Evolutionary conservation across 345 rosid genomes (phyloP).

Genomic region (Gossypium sturtianum): DNA sequence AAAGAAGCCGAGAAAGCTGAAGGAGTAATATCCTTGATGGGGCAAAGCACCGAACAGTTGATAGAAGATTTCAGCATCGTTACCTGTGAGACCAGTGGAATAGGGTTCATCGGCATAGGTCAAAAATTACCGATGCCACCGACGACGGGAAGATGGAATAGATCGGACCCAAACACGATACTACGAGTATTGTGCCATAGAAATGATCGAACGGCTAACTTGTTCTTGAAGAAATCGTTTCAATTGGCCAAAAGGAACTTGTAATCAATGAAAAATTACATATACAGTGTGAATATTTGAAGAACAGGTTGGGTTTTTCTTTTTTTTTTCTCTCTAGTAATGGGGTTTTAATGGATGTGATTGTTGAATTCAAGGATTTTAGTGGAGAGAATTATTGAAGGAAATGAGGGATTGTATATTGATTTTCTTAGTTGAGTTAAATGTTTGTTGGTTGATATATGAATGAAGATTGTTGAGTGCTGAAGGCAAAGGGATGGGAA

Average conservation of each 20-base stretch:
- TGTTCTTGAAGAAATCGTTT: constrained; percentile 63
- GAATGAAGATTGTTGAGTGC: too few relatives aligned
- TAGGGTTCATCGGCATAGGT: constrained; percentile 36
- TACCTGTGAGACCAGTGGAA: constrained; percentile 50
- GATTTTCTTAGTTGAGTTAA: too few relatives aligned
- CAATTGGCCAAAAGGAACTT: constrained; percentile 61
- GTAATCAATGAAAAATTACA: background rate
- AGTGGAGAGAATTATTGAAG: background rate
- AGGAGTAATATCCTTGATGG: constrained; percentile 67
- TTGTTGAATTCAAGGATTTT: background rate
- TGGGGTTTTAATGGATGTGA: background rate
- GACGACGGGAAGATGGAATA: constrained; percentile 66
- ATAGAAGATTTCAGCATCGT: constrained; percentile 74
- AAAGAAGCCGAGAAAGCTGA: constrained; percentile 69
- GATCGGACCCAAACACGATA: constrained; percentile 78
- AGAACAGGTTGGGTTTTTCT: background rate
- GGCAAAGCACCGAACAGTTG: constrained; percentile 61
- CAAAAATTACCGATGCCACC: constrained; percentile 83
- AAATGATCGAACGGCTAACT: constrained; percentile 61
- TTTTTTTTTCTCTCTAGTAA: background rate
- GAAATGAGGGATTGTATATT: too few relatives aligned
- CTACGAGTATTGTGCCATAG: constrained; percentile 74
- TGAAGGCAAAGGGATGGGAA: too few relatives aligned
- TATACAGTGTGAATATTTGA: background rate
- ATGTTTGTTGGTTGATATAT: too few relatives aligned